These are phyloP conservation scores for Gastrodia elata DNA, from an alignment of 106 monocot genomes.

Conservation along the genomic window DNA sequence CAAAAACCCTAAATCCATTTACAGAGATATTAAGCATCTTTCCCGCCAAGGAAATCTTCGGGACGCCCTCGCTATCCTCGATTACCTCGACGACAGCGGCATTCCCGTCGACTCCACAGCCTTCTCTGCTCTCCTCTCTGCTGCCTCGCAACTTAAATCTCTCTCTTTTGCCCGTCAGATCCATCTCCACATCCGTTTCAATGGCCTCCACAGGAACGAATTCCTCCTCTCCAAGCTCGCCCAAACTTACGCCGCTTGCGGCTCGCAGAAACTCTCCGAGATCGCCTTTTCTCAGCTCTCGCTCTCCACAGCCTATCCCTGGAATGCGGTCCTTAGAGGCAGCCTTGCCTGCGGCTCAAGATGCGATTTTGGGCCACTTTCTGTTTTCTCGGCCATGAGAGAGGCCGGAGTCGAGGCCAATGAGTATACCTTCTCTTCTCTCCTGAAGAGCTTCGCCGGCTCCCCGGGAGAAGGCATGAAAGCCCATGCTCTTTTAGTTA, in stretches of 20 bases:
- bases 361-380: constrained; percentile 23
- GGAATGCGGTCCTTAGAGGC: constrained; percentile 73
- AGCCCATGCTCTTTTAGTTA: constrained; percentile 59
- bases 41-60: constrained; percentile 38
- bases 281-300: constrained; percentile 21
- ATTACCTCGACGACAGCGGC: constrained; percentile 67
- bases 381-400: constrained; percentile 53
- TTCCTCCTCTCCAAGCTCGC: constrained; percentile 70
- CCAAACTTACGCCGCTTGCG: constrained; percentile 48
- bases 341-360: constrained; percentile 29
- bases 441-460: constrained; percentile 75
- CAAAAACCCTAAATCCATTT: constrained; percentile 61
- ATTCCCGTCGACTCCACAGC: constrained; percentile 69
- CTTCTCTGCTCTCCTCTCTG: constrained; percentile 70
- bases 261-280: constrained; percentile 36
- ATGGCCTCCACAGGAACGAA: constrained; percentile 43
- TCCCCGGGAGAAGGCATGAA: constrained; percentile 50
- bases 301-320: constrained; percentile 26
- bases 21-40: constrained; percentile 42
- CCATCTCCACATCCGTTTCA: constrained; percentile 56
- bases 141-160: constrained; percentile 32
- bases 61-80: constrained; percentile 63
- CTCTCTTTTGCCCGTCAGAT: constrained; percentile 36
- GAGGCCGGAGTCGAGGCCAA: constrained; percentile 41
- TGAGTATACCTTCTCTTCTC: constrained; percentile 66